Evolutionary conservation across 2,329 filamentous ascomycete genomes (phyloP), one percentile per base, ranked within the genome.

Genomic region (Daldinia sp.): DNA sequence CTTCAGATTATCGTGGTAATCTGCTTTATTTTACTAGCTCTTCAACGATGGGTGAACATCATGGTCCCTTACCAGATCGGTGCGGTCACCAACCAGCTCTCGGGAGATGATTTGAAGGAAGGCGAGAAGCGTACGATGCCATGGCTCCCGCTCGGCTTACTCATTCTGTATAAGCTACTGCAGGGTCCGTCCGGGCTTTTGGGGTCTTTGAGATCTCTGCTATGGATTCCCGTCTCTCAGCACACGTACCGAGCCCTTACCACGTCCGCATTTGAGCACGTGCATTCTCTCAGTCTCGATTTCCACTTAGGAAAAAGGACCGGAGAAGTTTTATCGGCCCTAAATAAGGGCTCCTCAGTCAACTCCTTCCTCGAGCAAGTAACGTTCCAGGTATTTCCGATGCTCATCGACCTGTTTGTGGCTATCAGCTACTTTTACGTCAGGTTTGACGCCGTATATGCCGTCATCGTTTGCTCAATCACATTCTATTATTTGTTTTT

Each of bases 241-340:
- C 97, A 98, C 79, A 97, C 95, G 0, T 99, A 98, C 81, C 91
- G 93, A 76, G 93, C 96, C 71, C 86, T 99, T 65, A 97, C 94
- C 5, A 96, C 96, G 1, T 94, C 96, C 15, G 93, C 95, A 10
- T 99, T 99, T 78, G 95, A 98, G 81, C 96, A 99, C 79, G 96
- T 99, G 23, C 96, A 99, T 80, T 91, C 92, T 57, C 89, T 99
- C 37, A 98, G 94, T 79, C 86, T 98, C 72, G 96, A 98, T 79
- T 99, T 99, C 77, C 96, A 99, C 78, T 87, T 98, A 2, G 94
- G 93, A 59, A 99, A 99, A 82, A 93, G 95, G 77, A 99, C 96
- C 0, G 96, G 96, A 70, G 96, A 99, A 81, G 94, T 99, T 9
- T 84, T 98, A 15, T 98, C 95, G 13, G 96, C 96, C 0, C 86